Evolutionary conservation across 2,329 filamentous ascomycete species (phyloP), one percentile per base, ranked within the genome.

Genomic region (Fusarium mangiferae): DNA sequence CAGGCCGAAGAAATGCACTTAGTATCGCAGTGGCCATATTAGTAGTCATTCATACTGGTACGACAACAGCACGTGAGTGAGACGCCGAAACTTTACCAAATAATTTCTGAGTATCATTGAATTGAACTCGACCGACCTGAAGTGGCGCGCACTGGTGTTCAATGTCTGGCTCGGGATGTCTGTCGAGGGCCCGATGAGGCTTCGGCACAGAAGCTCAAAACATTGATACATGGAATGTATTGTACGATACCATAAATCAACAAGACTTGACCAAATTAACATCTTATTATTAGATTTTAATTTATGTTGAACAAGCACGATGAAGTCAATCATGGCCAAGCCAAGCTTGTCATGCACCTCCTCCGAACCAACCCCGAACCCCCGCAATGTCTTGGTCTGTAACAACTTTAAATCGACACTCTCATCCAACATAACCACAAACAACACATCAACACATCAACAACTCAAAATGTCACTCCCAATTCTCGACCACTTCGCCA

Each of bases 401-500:
- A 55, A 9, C 30, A 38, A 45, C 42, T 26, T 26, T 22, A 52
- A 39, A 36, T 35, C 24, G 13, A 26, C 13, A 46, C 33, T 61
- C 22, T 33, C 22, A 56, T 28, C 36, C 49, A 52, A 26, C 41
- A 36, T 42, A 38, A 45, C 14, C 20, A 38, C 28, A 45, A 48
- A 52, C 42, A 36, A 41, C 28, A 3, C 33, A 49, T 35, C 42
- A 36, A 41, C 28, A 3, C 33, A 49, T 35, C 38, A 54, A 39
- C 22, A 22, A 5, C 5, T 36, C 46, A 72, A 26, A 24, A 73
- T 63, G 56, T 11, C 72, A 2, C 74, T 62, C 14, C 83, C 81
- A 33, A 77, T 81, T 13, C 79, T 93, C 20, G 91, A 93, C 80
- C 91, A 93, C 77, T 86, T 93, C 62, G 88, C 93, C 70, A 84